Evolutionary conservation across 306 rosid genomes (phyloP), one percentile per base, ranked within the genome.

Genomic region (Rosa multiflora): DNA sequence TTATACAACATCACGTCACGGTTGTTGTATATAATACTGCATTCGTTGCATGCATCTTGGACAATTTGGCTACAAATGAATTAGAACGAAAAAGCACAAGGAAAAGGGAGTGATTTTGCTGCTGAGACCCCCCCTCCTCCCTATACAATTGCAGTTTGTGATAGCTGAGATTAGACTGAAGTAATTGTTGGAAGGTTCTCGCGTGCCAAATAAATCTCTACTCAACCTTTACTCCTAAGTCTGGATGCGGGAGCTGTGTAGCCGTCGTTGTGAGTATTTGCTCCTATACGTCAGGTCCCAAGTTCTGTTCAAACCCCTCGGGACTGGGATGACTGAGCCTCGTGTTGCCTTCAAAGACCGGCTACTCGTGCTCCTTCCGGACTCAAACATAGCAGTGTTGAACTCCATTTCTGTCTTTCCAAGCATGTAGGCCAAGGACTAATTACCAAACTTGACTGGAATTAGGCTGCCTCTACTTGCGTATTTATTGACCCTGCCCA

Each of bases 391-490:
- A 8, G 72, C 47, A 18, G 3, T 6, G 15, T 67, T 40, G 72
- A 67, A 67, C 39, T 39, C 42, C 26, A 17, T 39, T 40, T 67
- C 72, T 67, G 48, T 10, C 20, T 3, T 53, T 20, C n/a, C 11
- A 53, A 53, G 66, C 29, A 52, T 6, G 66, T 53, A 53, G n/a
- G 42, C 48, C 51, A 11, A 73, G 35, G 20, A 17, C 35, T 73
- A 53, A 9, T 55, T 11, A 11, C 51, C 66, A 55, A 73, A 37
- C 77, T 73, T 53, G 37, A 69, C 51, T 10, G 73, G 53, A 48
- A 69, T 18, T 5, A 43, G 35, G 73, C 39, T 11, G 18, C 20
- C 37, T n/a, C 52, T 42, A 68, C 17, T 42, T 10, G 0, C 43
- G 49, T 55, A 5, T 39, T 32, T 39, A 15, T 73, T 39, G 67